phyloP scores from a whole-genome alignment of 2,329 filamentous ascomycete species.

The Ophiostoma novo-ulmi region DNA sequence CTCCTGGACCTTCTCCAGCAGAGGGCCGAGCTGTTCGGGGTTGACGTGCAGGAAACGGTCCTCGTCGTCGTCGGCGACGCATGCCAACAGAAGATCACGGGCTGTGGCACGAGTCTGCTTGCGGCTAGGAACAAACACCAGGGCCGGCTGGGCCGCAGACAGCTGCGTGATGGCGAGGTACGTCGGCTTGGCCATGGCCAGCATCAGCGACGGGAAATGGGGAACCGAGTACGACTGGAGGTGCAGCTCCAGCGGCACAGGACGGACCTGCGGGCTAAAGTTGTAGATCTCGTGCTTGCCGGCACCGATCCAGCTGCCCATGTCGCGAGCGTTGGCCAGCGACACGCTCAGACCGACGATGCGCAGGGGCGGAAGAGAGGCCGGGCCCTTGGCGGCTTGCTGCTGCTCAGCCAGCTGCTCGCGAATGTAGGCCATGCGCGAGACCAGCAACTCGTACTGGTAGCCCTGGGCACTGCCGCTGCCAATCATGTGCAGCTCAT shows the following conservation, averaged over 20 bases:
- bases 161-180: slow-evolving; percentile 85
- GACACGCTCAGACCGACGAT: slow-evolving; percentile 89
- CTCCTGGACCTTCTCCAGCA: slow-evolving; percentile 80
- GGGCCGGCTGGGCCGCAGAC: slow-evolving; percentile 80
- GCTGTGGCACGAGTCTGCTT: slow-evolving; percentile 90
- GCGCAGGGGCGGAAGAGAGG: slow-evolving; percentile 66
- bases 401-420: slow-evolving; percentile 78
- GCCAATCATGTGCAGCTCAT: slow-evolving; percentile 90
- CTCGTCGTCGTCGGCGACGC: slow-evolving; percentile 82
- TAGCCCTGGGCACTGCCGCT: slow-evolving; percentile 84
- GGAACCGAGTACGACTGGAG: slow-evolving; percentile 94
- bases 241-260: slow-evolving; percentile 85
- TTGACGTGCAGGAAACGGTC: slow-evolving; percentile 84
- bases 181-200: slow-evolving; percentile 94
- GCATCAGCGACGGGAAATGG: slow-evolving; percentile 96
- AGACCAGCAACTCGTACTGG: slow-evolving; percentile 94
- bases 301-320: slow-evolving; percentile 96
- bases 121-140: slow-evolving; percentile 86
- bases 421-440: slow-evolving; percentile 93
- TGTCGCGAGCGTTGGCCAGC: slow-evolving; percentile 83
- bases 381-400: slow-evolving; percentile 56
- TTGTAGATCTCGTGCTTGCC: slow-evolving; percentile 99
- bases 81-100: slow-evolving; percentile 80
- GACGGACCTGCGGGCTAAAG: slow-evolving; percentile 87
- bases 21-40: slow-evolving; percentile 71